Conservation (phyloP, 495 filamentous ascomycete species). For the Aspergillus bridgeri region DNA sequence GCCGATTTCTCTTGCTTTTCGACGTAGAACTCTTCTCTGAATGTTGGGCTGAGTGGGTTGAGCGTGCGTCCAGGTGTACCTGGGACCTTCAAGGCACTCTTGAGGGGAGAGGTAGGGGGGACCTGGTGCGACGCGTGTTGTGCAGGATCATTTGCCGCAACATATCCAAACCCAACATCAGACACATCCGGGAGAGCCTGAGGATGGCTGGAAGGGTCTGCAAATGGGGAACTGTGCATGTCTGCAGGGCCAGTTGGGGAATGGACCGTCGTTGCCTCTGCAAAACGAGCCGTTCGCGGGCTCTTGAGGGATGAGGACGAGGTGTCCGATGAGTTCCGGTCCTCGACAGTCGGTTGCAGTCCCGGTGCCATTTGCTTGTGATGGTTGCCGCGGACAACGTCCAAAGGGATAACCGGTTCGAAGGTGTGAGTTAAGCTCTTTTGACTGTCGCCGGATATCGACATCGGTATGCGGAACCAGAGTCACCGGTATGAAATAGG, state of each 20-base stretch:
- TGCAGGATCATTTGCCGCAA: slow-evolving; percentile 54
- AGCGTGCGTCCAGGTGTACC: slow-evolving; percentile 66
- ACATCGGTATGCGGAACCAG: slow-evolving; percentile 23
- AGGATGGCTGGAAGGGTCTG: slow-evolving; percentile 50
- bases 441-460: slow-evolving; percentile 23
- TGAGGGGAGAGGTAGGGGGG: slow-evolving; percentile 72
- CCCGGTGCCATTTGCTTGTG: slow-evolving; percentile 30
- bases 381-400: slow-evolving; percentile 33
- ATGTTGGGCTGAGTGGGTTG: slow-evolving; percentile 80
- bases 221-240: slow-evolving; percentile 60
- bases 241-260: slow-evolving; percentile 68
- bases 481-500: slow-evolving; percentile 4
- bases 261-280: slow-evolving; percentile 83
- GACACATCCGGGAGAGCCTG: slow-evolving; percentile 58
- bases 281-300: slow-evolving; percentile 80
- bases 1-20: slow-evolving; percentile 76
- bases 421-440: slow-evolving; percentile 31
- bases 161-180: slow-evolving; percentile 91
- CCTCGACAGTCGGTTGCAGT: slow-evolving; percentile 22
- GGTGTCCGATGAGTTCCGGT: slow-evolving; percentile 35
- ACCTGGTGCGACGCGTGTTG: slow-evolving; percentile 49
- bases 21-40: slow-evolving; percentile 76
- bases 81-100: slow-evolving; percentile 81
- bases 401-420: slow-evolving; percentile 31
- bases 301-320: slow-evolving; percentile 67